Base-by-base conservation (phyloP, 495 filamentous ascomycete species). In the Hyaloscypha variabilis region DNA sequence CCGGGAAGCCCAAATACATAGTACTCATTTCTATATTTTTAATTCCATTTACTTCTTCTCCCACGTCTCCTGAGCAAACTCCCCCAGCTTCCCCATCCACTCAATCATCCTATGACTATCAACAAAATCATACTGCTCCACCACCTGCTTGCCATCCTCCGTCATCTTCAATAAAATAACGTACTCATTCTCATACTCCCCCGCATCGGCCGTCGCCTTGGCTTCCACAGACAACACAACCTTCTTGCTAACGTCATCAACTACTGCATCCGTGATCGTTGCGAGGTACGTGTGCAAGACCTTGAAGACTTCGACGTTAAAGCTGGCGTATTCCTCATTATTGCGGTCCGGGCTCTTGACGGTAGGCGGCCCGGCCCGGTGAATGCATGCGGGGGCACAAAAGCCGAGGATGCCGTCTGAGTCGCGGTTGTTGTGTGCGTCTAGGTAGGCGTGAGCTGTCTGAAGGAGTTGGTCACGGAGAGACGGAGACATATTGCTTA, bases 141-240 rank as follows among this genome's bases (percentile, higher is more conserved):
- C 68, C 1, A 77, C 52, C 21, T 59, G 60, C 52, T 28, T 70
- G 2, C 75, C 73, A 63, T 78, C 74, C 53, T 71, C 51, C 11
- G 69, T 75, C 58, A 77, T 58, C 23, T 69, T 72, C 19, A 78
- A 29, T 3, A 67, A 39, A 51, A 73, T 66, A 11, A 75, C 63
- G 56, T 77, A 78, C 31, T 77, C 76, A 36, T 76, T 77, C 23
- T 68, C 39, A 36, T 74, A 76, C 4, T 67, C 60, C 4, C 75
- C 76, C 11, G 69, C 34, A 6, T 53, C 56, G 2, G 74, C 74
- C 2, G 67, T 64, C n/a, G 71, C 69, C 2, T 51, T 64, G 23
- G 74, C 76, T 23, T 66, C 68, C 50, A 72, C 34, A 57, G 72
- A 68, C 49, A 76, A 14, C 42, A 62, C 42, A 46, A 71, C 73